These are phyloP conservation scores for Obelidium mucronatum DNA, from an alignment of 192 early-diverging fungal species.

Conservation along the genomic window DNA sequence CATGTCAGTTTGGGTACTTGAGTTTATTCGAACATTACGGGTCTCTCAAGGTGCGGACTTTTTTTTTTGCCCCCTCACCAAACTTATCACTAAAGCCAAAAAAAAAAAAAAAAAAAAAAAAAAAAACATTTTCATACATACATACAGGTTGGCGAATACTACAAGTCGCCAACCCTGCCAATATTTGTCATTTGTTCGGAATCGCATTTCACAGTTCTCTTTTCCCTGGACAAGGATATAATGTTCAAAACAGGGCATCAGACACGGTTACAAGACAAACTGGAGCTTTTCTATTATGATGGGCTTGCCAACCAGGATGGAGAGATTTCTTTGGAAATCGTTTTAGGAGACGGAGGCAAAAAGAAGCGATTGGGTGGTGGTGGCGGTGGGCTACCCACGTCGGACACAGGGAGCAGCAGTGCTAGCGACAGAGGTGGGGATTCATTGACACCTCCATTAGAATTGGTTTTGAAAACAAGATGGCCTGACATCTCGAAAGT, in stretches of 20 bases:
- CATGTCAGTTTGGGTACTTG: slow-evolving; percentile 53
- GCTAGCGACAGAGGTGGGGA: not conserved
- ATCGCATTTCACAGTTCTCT: slow-evolving; percentile 60
- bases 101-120: too few species aligned
- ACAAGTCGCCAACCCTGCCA: slow-evolving; percentile 57
- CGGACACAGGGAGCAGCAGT: not conserved
- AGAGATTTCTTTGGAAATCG: slow-evolving; percentile 49
- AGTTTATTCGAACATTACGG: slow-evolving; percentile 62
- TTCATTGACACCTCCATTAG: slow-evolving; percentile 46
- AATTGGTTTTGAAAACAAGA: slow-evolving; percentile 44
- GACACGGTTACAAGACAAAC: slow-evolving; percentile 1
- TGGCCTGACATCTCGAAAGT: slow-evolving; percentile 44
- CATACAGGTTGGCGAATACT: slow-evolving; percentile 51
- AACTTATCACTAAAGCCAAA: not conserved
- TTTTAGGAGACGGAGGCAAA: not conserved
- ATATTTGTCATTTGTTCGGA: slow-evolving; percentile 62
- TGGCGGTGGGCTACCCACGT: slow-evolving; percentile 5
- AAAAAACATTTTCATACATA: too few species aligned
- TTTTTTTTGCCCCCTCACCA: not conserved
- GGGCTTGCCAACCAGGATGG: slow-evolving; percentile 57
- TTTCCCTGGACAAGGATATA: slow-evolving; percentile 32
- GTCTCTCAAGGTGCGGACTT: slow-evolving; percentile 49
- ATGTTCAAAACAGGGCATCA: not conserved
- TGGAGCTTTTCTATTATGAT: slow-evolving; percentile 63
- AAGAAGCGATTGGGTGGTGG: not conserved